Conservation (phyloP, 371 early-diverging fungal genomes). For the Gilbertella persicaria region DNA sequence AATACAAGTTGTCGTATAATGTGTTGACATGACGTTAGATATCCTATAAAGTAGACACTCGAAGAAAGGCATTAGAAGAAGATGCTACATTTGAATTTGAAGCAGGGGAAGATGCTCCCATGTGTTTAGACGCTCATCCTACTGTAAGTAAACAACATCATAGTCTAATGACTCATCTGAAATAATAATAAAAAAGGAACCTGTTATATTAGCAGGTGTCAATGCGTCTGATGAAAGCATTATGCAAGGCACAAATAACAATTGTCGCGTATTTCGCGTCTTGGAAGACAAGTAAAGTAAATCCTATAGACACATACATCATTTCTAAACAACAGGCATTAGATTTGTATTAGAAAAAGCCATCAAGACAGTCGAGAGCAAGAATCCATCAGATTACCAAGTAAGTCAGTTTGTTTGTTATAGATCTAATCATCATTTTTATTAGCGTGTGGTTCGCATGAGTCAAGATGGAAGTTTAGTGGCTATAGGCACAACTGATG, state of each 20-base stretch:
- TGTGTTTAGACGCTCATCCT: conserved; percentile 69
- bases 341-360: conserved; percentile 25
- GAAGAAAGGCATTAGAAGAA: conserved; percentile 49
- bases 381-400: conserved; percentile 52
- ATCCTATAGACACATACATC: too few species aligned
- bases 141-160: conserved; percentile 31
- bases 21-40: conserved; percentile 28
- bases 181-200: conserved; percentile 26
- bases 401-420: conserved; percentile 19
- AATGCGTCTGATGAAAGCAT: conserved; percentile 55
- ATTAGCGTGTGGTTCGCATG: conserved; percentile 53
- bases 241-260: conserved; percentile 57
- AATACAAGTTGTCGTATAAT: background rate
- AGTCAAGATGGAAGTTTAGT: conserved; percentile 58
- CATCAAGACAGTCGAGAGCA: conserved; percentile 46
- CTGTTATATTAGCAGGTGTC: conserved; percentile 57
- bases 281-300: conserved; percentile 40
- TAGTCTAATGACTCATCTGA: background rate
- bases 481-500: conserved; percentile 69
- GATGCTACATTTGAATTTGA: conserved; percentile 54
- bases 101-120: conserved; percentile 72
- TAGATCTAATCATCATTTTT: too few species aligned
- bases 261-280: conserved; percentile 61
- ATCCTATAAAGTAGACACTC: conserved; percentile 55
- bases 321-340: too few species aligned